Evolutionary conservation across 495 filamentous ascomycete genomes (phyloP).

Genomic region (Daldinia decipiens): DNA sequence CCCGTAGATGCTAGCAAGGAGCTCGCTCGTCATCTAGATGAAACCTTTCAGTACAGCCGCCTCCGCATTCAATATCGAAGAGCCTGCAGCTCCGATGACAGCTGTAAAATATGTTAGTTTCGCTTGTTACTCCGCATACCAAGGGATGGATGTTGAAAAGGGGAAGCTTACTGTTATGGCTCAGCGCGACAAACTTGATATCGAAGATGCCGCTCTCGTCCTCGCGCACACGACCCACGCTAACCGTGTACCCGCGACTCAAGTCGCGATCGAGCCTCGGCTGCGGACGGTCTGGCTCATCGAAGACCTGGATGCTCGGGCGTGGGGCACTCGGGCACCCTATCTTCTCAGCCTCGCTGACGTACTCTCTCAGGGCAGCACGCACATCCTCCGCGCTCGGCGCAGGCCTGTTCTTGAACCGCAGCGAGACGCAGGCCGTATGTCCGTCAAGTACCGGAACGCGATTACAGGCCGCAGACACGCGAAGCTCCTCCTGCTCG

Average conservation of each 20-base stretch:
- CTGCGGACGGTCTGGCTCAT: constrained; percentile 83
- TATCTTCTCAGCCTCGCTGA: constrained; percentile 76
- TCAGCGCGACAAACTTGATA: constrained; percentile 82
- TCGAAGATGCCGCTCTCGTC: constrained; percentile 82
- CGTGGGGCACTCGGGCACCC: constrained; percentile 81
- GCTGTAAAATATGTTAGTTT: constrained; percentile 55
- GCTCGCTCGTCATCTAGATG: constrained; percentile 61
- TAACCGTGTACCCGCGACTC: constrained; percentile 80
- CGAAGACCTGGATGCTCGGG: constrained; percentile 78
- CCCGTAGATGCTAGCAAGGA: constrained; percentile 25
- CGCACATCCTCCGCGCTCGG: constrained; percentile 73
- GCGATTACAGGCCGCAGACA: constrained; percentile 84
- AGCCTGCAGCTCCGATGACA: constrained; percentile 93
- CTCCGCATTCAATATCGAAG: constrained; percentile 93
- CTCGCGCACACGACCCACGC: constrained; percentile 79
- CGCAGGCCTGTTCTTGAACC: constrained; percentile 68
- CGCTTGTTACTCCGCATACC: background rate
- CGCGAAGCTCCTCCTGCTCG: constrained; percentile 68
- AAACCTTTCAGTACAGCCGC: constrained; percentile 91
- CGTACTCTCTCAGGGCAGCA: constrained; percentile 74
- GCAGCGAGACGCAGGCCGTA: constrained; percentile 81
- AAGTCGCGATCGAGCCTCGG: constrained; percentile 84
- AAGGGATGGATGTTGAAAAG: background rate
- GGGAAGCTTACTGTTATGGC: constrained; percentile 77
- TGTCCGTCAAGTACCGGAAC: constrained; percentile 88